A percentile compares a stretch with the other conserved stretches of the same genome.
Evolutionary conservation across 345 rosid species (phyloP).

Genomic region (Gynandropsis gynandra): DNA sequence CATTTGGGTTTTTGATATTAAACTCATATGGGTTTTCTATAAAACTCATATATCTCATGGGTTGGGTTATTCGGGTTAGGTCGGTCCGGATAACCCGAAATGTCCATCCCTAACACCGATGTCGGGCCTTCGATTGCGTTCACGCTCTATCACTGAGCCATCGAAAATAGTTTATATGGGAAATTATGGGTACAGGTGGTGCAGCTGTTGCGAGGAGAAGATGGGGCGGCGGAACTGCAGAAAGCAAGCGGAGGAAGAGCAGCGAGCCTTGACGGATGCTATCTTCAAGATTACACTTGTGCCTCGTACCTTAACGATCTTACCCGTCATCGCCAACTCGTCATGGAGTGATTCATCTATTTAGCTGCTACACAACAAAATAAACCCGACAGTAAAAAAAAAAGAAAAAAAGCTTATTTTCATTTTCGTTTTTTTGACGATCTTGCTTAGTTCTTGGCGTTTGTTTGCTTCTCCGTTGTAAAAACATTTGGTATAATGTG

Average conservation of each 20-base stretch:
- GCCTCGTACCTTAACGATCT: conserved; percentile 59
- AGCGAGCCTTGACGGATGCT: conserved; percentile 38
- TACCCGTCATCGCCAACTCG: conserved; percentile 61
- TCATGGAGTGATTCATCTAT: conserved; percentile 42
- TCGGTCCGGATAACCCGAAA: too few species aligned
- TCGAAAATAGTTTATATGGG: not conserved
- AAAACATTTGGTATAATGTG: too few species aligned
- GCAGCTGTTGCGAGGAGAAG: conserved; percentile 60
- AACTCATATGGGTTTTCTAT: too few species aligned
- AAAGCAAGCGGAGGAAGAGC: conserved; percentile 34
- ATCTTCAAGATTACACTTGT: conserved; percentile 62
- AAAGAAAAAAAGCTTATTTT: not conserved
- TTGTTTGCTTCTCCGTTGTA: too few species aligned
- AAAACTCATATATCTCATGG: too few species aligned
- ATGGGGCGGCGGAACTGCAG: conserved; percentile 31
- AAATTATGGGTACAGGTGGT: conserved; percentile 38
- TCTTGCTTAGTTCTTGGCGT: too few species aligned
- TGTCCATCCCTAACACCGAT: too few species aligned
- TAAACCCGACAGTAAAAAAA: conserved; percentile 2
- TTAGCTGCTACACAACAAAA: not conserved
- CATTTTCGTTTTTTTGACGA: not conserved
- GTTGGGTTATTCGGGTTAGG: too few species aligned
- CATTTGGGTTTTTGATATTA: too few species aligned
- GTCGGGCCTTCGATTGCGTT: too few species aligned
- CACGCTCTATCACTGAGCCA: too few species aligned